Evolutionary conservation across 768 basidiomycete species (phyloP), one percentile per base, ranked within the genome.

Genomic region (Phallus indusiatus): DNA sequence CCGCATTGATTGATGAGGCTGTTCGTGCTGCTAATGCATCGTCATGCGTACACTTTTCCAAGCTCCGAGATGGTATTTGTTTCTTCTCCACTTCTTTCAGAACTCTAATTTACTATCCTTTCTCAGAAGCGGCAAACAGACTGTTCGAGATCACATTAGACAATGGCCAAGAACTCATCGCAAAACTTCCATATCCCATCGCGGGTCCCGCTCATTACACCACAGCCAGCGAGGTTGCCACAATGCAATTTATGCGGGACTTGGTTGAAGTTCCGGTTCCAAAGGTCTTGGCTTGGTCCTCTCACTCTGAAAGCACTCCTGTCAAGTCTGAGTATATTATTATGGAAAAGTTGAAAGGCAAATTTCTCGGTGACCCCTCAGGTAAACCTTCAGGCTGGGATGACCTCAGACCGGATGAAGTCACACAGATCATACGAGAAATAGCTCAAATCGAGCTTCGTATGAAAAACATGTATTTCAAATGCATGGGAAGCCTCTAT

Each of bases 151-250:
- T 62, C 11, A n/a, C 2, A 14, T 58, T 62, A 16, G 62, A 67
- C 53, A 66, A 67, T 47, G 53, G 53, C 9, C 33, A 34, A 21
- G 60, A 63, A 50, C 62, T 59, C 18, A 57, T 69, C 52, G 67
- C 64, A 14, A 64, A 64, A 17, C 47, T 64, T 21, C 59, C 53
- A 17, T n/a, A 55, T 36, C 62, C 66, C 14, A 49, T 72, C 2
- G 68, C 68, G 18, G 71, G 67, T 0, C 69, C 69, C 9, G 56
- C 63, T 7, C 66, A 64, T 54, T 60, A 70, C 49, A 59, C 62
- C 16, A 73, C 71, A 2, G 73, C 73, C 8, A 74, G 72, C 55
- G 73, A 73, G 54, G 73, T 72, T 5, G 73, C 72, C 11, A 74
- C 73, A 5, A 67, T 73, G 61, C 65, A 73, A 24, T 74, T 66